Conservation (phyloP, 371 early-diverging fungal genomes). For the Nematocida minor region DNA sequence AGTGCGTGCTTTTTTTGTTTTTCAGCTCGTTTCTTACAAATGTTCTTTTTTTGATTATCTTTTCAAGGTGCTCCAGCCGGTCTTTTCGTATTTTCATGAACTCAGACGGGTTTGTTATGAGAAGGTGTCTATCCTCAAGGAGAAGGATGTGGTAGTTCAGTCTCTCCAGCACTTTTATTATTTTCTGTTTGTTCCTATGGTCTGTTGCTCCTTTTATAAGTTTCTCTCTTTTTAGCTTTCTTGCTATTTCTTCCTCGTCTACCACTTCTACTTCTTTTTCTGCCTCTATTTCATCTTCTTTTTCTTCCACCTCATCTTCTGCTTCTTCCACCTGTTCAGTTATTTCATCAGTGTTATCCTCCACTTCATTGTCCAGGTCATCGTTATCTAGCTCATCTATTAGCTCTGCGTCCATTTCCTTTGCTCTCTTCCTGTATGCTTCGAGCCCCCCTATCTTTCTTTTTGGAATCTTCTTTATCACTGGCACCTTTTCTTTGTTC, state of each 20-base stretch:
- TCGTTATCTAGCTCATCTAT: neutral
- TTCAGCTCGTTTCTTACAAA: slow-evolving; percentile 58
- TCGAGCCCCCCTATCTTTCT: neutral
- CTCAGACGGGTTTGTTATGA: slow-evolving; percentile 30
- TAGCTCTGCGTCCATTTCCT: neutral
- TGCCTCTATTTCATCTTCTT: neutral
- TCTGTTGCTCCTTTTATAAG: slow-evolving; percentile 58
- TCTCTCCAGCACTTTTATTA: slow-evolving; percentile 52
- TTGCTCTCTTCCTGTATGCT: neutral
- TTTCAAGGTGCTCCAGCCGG: slow-evolving; percentile 50
- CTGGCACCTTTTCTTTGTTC: slow-evolving; percentile 21
- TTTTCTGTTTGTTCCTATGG: slow-evolving; percentile 57
- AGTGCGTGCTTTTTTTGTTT: slow-evolving; percentile 62
- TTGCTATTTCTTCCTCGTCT: slow-evolving; percentile 38
- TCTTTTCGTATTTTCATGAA: slow-evolving; percentile 55
- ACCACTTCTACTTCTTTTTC: neutral
- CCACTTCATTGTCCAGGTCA: neutral
- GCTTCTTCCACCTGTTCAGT: slow-evolving; percentile 20
- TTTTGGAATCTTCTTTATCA: neutral
- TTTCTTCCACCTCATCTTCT: slow-evolving; percentile 14
- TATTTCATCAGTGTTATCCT: neutral
- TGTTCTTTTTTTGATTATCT: slow-evolving; percentile 55
- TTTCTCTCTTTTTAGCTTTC: slow-evolving; percentile 49
- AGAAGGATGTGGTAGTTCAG: slow-evolving; percentile 32
- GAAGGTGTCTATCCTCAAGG: slow-evolving; percentile 54